Conservation (phyloP, 805 yeast genomes). For the Ogataea corticis region DNA sequence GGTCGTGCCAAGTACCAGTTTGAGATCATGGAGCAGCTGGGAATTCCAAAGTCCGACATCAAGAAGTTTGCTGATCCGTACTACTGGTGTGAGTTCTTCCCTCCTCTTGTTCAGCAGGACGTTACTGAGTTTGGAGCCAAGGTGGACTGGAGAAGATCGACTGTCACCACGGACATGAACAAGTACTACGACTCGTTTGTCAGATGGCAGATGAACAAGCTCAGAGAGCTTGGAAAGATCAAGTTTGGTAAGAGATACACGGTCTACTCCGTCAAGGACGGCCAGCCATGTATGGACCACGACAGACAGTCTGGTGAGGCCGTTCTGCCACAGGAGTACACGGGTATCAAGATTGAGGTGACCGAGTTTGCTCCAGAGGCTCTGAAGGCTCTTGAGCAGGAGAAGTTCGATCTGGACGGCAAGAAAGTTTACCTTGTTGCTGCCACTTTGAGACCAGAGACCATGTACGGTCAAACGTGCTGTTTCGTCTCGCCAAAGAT, state of each 20-base stretch:
- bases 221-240: conserved; percentile 84
- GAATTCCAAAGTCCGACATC: conserved; percentile 81
- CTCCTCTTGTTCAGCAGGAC: conserved; percentile 81
- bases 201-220: conserved; percentile 92
- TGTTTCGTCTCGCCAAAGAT: conserved; percentile 97
- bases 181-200: conserved; percentile 94
- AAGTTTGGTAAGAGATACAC: conserved; percentile 98
- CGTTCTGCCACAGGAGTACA: conserved; percentile 94
- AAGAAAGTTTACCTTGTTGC: conserved; percentile 85
- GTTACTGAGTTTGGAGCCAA: conserved; percentile 85
- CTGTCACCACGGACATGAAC: conserved; percentile 92
- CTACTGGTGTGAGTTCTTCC: conserved; percentile 90
- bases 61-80: conserved; percentile 87
- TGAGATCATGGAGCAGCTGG: conserved; percentile 94
- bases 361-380: conserved; percentile 60
- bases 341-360: conserved; percentile 83
- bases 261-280: conserved; percentile 95
- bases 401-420: conserved; percentile 44
- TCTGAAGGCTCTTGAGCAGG: conserved; percentile 50
- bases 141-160: conserved; percentile 97
- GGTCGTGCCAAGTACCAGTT: conserved; percentile 94
- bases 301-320: conserved; percentile 98
- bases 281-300: conserved; percentile 99
- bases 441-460: conserved; percentile 97
- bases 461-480: conserved; percentile 98